Conservation (phyloP, 768 basidiomycete species). For the Suillus alpinus region DNA sequence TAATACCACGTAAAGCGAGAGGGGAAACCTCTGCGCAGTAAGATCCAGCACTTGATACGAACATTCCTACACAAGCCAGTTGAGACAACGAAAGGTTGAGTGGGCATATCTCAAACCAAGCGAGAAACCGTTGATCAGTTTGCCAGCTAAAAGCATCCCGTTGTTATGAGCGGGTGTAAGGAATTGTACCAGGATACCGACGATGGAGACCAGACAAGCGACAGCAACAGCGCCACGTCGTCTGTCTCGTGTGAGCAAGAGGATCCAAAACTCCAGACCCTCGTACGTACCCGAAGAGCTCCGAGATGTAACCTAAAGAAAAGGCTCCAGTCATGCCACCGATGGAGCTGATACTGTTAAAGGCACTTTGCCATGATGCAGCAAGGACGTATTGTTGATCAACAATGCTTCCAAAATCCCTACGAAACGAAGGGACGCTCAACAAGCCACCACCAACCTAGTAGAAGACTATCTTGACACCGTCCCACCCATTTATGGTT, state of each 20-base stretch:
- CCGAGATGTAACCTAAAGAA: constrained; percentile 21
- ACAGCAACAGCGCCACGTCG: constrained; percentile 23
- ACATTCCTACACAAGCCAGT: constrained; percentile 16
- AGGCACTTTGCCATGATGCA: constrained; percentile 28
- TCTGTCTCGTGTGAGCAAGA: constrained; percentile 6
- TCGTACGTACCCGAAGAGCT: constrained; percentile 15
- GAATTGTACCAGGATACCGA: constrained; percentile 24
- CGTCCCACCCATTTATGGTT: neutral
- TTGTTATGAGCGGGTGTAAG: constrained; percentile 21
- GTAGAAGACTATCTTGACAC: neutral
- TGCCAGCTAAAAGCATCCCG: constrained; percentile 22
- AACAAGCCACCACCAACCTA: constrained; percentile 21
- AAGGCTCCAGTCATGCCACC: constrained; percentile 27
- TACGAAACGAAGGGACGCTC: constrained; percentile 22
- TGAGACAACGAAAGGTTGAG: neutral
- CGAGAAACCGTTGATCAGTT: constrained; percentile 24
- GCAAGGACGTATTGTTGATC: constrained; percentile 12
- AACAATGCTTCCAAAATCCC: constrained; percentile 21
- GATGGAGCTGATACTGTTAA: constrained; percentile 22
- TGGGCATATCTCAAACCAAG: constrained; percentile 13
- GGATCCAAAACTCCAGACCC: neutral
- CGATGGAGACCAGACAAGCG: constrained; percentile 19
- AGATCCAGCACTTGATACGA: constrained; percentile 19
- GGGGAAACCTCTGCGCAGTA: constrained; percentile 30
- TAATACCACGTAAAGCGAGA: constrained; percentile 24